phyloP scores from a whole-genome alignment of 2,329 filamentous ascomycete genomes.

The Talaromyces verruculosus region DNA sequence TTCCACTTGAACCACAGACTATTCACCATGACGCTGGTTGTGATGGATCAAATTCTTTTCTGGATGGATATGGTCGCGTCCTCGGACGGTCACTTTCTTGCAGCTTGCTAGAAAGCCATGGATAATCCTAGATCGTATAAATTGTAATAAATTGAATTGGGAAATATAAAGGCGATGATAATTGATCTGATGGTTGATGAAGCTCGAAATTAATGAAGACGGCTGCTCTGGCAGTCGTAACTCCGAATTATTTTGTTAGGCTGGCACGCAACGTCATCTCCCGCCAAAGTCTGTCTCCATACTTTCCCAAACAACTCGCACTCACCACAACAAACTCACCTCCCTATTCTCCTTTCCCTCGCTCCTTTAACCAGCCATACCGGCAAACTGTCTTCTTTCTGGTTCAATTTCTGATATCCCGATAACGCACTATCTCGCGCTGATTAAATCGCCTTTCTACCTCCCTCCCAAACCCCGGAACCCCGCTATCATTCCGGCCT shows the following conservation, averaged over 20 bases:
- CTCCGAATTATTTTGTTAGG: constrained; percentile 12
- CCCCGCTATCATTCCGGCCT: constrained; percentile 21
- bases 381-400: neutral
- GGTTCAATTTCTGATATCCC: neutral
- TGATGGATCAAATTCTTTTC: neutral
- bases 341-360: constrained; percentile 15
- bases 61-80: neutral
- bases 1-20: constrained; percentile 64
- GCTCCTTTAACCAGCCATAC: neutral
- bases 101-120: constrained; percentile 4
- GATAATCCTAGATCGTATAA: neutral
- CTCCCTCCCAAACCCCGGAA: neutral
- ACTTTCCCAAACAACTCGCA: constrained; percentile 6
- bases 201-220: neutral
- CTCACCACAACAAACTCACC: constrained; percentile 8
- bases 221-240: neutral
- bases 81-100: neutral
- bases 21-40: constrained; percentile 37
- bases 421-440: neutral
- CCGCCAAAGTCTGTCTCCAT: neutral
- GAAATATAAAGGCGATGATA: neutral
- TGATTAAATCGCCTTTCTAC: neutral
- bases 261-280: constrained; percentile 14
- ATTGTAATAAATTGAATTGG: neutral
- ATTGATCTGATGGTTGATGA: neutral